Percentiles rank a stretch among this genome's conserved stretches.
Evolutionary conservation across 31 red algal species (phyloP).

Genomic region (Endocladia muricata): DNA sequence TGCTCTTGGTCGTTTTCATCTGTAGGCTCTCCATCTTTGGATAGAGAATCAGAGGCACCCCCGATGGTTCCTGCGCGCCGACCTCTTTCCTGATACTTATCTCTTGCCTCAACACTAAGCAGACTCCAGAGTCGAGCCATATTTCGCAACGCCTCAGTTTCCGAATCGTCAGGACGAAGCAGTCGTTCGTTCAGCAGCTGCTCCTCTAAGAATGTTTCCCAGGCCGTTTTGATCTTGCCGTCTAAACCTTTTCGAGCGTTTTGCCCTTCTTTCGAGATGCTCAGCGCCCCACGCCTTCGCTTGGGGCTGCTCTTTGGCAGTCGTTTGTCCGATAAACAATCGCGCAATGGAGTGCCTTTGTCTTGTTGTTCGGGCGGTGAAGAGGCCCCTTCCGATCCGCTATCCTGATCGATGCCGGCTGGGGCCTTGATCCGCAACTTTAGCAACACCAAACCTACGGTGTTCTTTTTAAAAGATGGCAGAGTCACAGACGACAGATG

Average conservation of each 20-base stretch:
- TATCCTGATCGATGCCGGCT: neutral
- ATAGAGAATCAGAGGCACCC: neutral
- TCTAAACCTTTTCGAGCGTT: neutral
- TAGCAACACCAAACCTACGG: neutral
- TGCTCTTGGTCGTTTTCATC: neutral
- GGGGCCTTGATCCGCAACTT: neutral
- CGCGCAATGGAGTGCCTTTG: neutral
- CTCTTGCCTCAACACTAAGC: constrained; percentile 27
- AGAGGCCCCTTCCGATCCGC: neutral
- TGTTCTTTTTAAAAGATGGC: constrained; percentile 7
- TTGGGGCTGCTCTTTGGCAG: too few relatives aligned
- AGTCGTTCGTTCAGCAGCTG: constrained; percentile 72
- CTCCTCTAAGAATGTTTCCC: constrained; percentile 67
- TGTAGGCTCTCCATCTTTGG: neutral
- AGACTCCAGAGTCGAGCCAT: constrained; percentile 79
- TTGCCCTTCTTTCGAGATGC: neutral
- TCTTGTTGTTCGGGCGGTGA: neutral
- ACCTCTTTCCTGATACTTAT: constrained; percentile 39
- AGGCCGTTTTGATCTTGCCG: constrained; percentile 65
- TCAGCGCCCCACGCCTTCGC: neutral
- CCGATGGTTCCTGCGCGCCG: constrained; percentile 1
- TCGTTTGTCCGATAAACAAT: too few relatives aligned
- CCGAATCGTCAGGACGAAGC: constrained; percentile 60
- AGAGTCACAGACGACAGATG: neutral
- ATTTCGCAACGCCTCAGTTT: constrained; percentile 52